phyloP scores from a whole-genome alignment of 2,329 filamentous ascomycete species.

The Seiridium cupressi region DNA sequence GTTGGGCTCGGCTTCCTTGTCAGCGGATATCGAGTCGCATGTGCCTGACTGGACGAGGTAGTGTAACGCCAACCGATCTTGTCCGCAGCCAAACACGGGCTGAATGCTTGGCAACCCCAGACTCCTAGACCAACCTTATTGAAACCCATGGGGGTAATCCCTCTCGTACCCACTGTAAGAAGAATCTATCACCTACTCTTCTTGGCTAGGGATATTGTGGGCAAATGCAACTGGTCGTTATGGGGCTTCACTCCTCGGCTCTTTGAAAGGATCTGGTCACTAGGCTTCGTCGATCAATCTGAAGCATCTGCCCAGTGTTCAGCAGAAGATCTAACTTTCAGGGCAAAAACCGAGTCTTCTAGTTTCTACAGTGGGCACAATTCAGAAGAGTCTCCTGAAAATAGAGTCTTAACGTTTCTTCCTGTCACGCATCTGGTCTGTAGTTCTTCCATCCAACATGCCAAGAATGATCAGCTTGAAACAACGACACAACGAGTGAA shows the following conservation, averaged over 20 bases:
- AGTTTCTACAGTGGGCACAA: no score
- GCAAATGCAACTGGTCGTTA: no score
- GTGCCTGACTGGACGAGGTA: background rate
- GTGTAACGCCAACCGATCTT: background rate
- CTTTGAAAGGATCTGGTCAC: no score
- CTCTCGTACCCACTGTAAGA: background rate
- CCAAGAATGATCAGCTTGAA: constrained; percentile 6
- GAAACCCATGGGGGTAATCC: background rate
- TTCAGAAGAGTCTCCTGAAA: no score
- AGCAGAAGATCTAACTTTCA: no score
- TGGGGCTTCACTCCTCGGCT: no score
- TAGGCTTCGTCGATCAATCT: no score
- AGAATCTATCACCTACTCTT: background rate
- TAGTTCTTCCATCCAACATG: background rate
- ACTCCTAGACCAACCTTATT: background rate
- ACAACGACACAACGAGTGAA: constrained; percentile 1
- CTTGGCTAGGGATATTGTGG: no score
- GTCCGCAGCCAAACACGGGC: background rate
- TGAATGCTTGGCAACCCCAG: constrained; percentile 3
- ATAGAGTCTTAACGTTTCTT: no score
- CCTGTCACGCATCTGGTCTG: no score
- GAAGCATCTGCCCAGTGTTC: no score
- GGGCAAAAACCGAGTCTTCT: no score
- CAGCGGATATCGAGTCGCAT: background rate
- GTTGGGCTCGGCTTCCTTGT: background rate